Base-by-base conservation (phyloP, 2,329 filamentous ascomycete genomes). In the Pseudogymnoascus sp. region DNA sequence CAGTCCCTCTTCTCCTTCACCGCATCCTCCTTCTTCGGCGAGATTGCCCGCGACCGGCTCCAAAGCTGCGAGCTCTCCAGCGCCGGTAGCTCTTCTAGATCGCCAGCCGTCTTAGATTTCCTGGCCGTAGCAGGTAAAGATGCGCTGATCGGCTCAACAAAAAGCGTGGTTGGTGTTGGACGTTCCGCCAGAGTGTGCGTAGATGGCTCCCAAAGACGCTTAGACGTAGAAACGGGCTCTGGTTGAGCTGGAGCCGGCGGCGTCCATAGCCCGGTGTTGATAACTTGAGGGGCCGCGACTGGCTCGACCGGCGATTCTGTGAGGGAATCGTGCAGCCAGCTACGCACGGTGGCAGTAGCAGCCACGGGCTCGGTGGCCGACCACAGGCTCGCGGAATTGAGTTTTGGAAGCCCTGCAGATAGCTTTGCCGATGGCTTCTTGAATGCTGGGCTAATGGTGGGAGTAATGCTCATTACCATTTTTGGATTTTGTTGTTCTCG, bases 401-500 rank as follows among this genome's bases (percentile, higher is more conserved):
- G 50, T 33, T 57, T 57, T 57, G 50, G 50, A n/a, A 57, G 28
- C 28, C 33, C 50, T 5, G 26, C 15, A 57, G 26, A 33, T 33
- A 57, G 19, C 10, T 21, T 33, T 33, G 50, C 28, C 28, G 50
- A 31, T 19, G 50, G 10, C 50, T 57, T 57, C 50, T 21, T 57
- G n/a, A 33, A 57, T 57, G 28, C 26, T 33, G 50, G 50, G 50
- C 50, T 33, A 57, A 57, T 57, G 28, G 10, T 57, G 50, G 50
- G 50, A 19, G 50, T 57, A 57, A 57, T 31, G 10, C 50, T 57
- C 50, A 11, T 57, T 33, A 57, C 9, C 50, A 57, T 57, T 8
- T 57, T 57, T 57, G 50, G 28, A 33, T 33, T 57, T 33, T 57
- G 50, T 57, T 57, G 50, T 57, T 57, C 50, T 57, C n/a, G 26